Base-by-base conservation (phyloP, 2,329 filamentous ascomycete species). In the Pestalotiopsis sp. region DNA sequence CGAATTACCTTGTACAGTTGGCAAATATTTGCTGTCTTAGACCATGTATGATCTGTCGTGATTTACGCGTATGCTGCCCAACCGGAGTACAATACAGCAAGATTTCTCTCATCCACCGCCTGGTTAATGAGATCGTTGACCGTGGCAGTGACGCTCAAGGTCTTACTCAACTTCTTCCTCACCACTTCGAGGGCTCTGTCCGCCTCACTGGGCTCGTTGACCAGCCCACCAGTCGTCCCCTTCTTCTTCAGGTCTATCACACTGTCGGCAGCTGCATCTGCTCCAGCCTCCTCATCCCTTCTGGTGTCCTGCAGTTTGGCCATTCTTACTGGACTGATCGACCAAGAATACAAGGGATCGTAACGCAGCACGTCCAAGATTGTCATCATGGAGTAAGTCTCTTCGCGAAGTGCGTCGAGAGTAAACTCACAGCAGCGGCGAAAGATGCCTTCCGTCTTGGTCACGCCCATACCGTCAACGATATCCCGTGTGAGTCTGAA, bases 381-480 rank as follows among this genome's bases (percentile, higher is more conserved):
- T 0, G 96, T 98, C 95, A 98, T 98, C 82, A 99, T 99, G 59
- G 92, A 95, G 78, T 97, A 97, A 13, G 93, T 93, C 79, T 99
- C 96, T 75, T 97, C 93, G n/a, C 96, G 91, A 45, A 99, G 84
- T 1, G 97, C 95, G 71, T 98, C 94, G 39, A 99, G 89, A 0
- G 95, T 98, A 78, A 98, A 98, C 78, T 99, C 97, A 79, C 96
- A 99, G 81, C 95, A 98, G n/a, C 97, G 90, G 7, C 96, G 90
- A 83, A 98, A 99, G 0, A 98, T 94, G 3, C 96, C 96, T 80
- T 99, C 97, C 0, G 95, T 97, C 75, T 93, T 94, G 2, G 93
- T 97, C 73, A 97, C 92, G 36, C 96, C 96, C 93, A 99, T 98
- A 31, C 94, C 97, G 77, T 99, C 97, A 4, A 98, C 93, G 67